Base-by-base conservation (phyloP, 2,329 filamentous ascomycete species). In the Ceratocystiopsis brevicomis region DNA sequence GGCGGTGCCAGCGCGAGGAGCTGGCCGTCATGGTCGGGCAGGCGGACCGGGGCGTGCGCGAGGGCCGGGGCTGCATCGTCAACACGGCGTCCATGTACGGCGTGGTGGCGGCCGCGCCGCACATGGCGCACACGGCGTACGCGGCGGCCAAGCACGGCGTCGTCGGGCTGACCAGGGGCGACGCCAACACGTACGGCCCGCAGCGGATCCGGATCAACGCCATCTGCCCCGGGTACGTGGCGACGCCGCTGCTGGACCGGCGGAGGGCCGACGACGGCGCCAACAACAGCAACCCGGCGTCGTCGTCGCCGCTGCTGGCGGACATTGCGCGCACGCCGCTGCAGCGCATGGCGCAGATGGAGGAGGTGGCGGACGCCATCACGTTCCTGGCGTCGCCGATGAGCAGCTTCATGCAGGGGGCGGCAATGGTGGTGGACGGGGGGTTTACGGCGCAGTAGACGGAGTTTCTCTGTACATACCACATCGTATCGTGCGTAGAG, bases 181-280 rank as follows among this genome's bases (percentile, higher is more conserved):
- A 76, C 48, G 71, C 66, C 2, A 62, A 65, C 40, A 60, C 61
- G 1, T 76, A 75, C 55, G 67, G 65, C 1, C 51, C 59, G 4
- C 52, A 60, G 40, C 64, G 63, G 4, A 72, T 76, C 45, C 65
- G 71, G 40, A 69, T 77, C 54, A 77, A 77, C 51, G 70, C 69
- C 3, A 66, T 76, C n/a, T 74, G 72, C 44, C 72, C 71, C 0
- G 68, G 49, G 30, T 51, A 47, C 38, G 45, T 51, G 12, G 39
- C 43, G 21, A 49, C 49, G 17, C 49, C 48, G 9, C 41, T 51
- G 32, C 38, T 51, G 25, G 15, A n/a, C 14, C 6, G 4, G 30
- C 44, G 45, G 21, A 54, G 53, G 44, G 53, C 54, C 38, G 38
- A 49, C 8, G 46, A 49, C 11, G n/a, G n/a, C n/a, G n/a, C n/a